Conservation (phyloP, 768 basidiomycete genomes). For the Tricholoma sp. region DNA sequence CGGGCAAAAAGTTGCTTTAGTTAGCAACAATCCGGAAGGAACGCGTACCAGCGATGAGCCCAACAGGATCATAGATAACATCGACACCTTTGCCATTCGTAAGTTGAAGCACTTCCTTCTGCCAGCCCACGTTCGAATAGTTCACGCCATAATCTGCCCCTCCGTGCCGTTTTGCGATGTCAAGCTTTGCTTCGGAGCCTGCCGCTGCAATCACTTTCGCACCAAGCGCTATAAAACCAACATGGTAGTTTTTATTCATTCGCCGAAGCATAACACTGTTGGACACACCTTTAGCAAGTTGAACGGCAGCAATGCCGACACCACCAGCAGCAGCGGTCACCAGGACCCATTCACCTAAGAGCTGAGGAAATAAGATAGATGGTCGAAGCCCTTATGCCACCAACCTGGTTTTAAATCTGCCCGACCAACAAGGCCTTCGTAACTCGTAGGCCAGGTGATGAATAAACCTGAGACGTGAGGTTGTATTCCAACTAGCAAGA, state of each 20-base stretch:
- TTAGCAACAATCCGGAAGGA: not conserved
- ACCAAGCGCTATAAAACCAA: constrained; percentile 56
- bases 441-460: constrained; percentile 92
- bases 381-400: constrained; percentile 8
- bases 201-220: constrained; percentile 95
- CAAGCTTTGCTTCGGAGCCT: constrained; percentile 72
- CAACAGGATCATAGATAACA: constrained; percentile 85
- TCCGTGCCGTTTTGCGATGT: constrained; percentile 67
- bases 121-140: constrained; percentile 79
- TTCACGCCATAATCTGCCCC: constrained; percentile 82
- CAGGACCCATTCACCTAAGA: constrained; percentile 80
- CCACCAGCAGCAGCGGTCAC: constrained; percentile 96
- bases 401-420: constrained; percentile 73
- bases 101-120: constrained; percentile 80
- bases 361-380: not conserved
- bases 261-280: not conserved
- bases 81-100: constrained; percentile 85
- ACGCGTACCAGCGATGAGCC: constrained; percentile 59
- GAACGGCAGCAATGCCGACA: constrained; percentile 88
- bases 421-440: constrained; percentile 84
- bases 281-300: constrained; percentile 79
- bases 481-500: not conserved
- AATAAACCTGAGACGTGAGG: constrained; percentile 51
- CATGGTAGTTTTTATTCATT: not conserved
- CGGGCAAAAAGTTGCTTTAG: not conserved